Base-by-base conservation (phyloP, 108 stramenopile species). In the Fragilaria crotonensis region DNA sequence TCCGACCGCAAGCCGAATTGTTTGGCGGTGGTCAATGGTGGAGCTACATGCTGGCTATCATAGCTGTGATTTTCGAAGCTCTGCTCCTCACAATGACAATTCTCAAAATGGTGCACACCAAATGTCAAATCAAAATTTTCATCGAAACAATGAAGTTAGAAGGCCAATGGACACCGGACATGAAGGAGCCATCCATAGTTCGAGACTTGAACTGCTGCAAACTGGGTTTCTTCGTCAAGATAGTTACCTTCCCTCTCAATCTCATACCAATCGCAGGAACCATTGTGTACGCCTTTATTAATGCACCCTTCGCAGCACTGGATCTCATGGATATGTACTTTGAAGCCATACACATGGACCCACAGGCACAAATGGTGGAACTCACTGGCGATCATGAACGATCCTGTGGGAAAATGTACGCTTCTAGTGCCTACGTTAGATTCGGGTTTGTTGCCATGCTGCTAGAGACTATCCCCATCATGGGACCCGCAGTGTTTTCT, bases 281-380 rank as follows among this genome's bases (percentile, higher is more conserved):
- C 14, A 41, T 41, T 14, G 11, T 41, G 11, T 41, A 11, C 14
- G 36, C 36, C 11, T 41, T 11, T 14, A 41, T 41, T 14, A 41
- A 41, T 41, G 36, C 36, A 41, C 36, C 36, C 11, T 41, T 41
- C 36, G 14, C 36, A 11, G 36, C 36, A 7, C 14, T 41, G 36
- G 36, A 41, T 41, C 36, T 41, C 14, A 41, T 41, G 36, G 36
- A 41, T 41, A 41, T 41, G 36, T 41, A 41, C 36, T 41, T 41
- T 14, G 36, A 41, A 14, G 36, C 36, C 36, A 41, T 41, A 41
- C 36, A 41, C 14, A 41, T 41, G 36, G 36, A 41, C 14, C 14
- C 7, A 7, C 11, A 41, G 36, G 36, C 36, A 11, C 36, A 41
- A 41, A 41, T 41, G 36, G 36, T 41, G 36, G 36, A 41, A 41